Evolutionary conservation across 2,329 filamentous ascomycete genomes (phyloP).

Genomic region (Mycosphaerella sp.): DNA sequence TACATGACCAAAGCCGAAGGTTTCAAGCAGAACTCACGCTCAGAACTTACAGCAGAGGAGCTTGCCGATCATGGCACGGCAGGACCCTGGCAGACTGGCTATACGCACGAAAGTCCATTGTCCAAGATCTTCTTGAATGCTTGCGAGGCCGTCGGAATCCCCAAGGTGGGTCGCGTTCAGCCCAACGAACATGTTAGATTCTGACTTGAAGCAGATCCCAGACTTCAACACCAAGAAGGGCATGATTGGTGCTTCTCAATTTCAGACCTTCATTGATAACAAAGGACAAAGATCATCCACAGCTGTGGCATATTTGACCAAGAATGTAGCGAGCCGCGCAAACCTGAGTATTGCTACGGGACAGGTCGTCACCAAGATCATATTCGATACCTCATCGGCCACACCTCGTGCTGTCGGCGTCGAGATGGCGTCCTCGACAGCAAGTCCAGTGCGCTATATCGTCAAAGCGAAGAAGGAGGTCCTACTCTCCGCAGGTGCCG

Average conservation of each 20-base stretch:
- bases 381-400: constrained; percentile 17
- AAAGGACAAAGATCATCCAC: constrained; percentile 21
- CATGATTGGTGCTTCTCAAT: constrained; percentile 17
- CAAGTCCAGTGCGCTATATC: constrained; percentile 17
- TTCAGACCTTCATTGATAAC: constrained; percentile 22
- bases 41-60: constrained; percentile 6
- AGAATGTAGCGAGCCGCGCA: constrained; percentile 17
- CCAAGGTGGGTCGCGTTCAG: background rate
- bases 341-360: constrained; percentile 21
- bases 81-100: constrained; percentile 20
- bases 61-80: constrained; percentile 12
- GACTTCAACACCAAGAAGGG: constrained; percentile 21
- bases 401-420: constrained; percentile 21
- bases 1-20: constrained; percentile 13
- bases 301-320: constrained; percentile 20
- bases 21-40: constrained; percentile 5
- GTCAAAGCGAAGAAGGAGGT: constrained; percentile 36
- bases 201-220: background rate
- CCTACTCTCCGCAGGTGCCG: constrained; percentile 37
- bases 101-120: constrained; percentile 10
- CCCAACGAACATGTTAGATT: background rate
- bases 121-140: constrained; percentile 16
- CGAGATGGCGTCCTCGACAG: constrained; percentile 16
- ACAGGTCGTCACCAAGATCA: constrained; percentile 20
- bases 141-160: constrained; percentile 21